phyloP scores from a whole-genome alignment of 2,329 filamentous ascomycete species.

The Fusarium secorum region DNA sequence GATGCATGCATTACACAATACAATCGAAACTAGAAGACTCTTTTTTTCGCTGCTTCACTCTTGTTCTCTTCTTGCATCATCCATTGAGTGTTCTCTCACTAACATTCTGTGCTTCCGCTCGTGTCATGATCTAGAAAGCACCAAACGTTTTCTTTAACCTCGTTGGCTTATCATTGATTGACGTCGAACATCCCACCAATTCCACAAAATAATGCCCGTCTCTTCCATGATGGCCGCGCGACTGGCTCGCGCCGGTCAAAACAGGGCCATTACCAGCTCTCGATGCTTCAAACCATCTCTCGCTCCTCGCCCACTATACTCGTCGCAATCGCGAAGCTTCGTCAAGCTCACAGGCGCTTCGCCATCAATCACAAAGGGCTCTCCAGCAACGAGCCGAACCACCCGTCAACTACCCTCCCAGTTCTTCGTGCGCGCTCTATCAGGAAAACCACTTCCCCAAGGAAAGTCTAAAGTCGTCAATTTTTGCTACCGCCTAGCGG shows the following conservation, averaged over 20 bases:
- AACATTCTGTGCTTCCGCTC: background rate
- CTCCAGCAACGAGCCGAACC: slow-evolving; percentile 2
- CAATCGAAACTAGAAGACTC: background rate
- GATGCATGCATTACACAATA: slow-evolving; percentile 23
- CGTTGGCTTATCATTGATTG: background rate
- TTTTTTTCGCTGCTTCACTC: background rate
- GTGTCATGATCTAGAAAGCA: slow-evolving; percentile 21
- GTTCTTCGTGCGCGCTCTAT: slow-evolving; percentile 53
- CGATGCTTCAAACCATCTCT: slow-evolving; percentile 20
- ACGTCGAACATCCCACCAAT: slow-evolving; percentile 3
- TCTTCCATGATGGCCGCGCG: slow-evolving; percentile 38
- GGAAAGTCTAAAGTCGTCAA: slow-evolving; percentile 58
- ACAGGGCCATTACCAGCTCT: slow-evolving; percentile 17
- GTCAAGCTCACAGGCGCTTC: slow-evolving; percentile 32
- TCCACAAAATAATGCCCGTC: slow-evolving; percentile 29
- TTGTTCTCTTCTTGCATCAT: background rate
- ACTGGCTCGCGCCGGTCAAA: slow-evolving; percentile 34
- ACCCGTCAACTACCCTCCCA: slow-evolving; percentile 31
- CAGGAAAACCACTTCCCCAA: slow-evolving; percentile 62
- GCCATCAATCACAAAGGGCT: slow-evolving; percentile 14
- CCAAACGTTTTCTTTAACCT: background rate
- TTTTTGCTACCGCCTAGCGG: slow-evolving; percentile 73
- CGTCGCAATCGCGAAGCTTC: slow-evolving; percentile 31
- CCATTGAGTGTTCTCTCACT: slow-evolving; percentile 16
- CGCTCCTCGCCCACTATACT: slow-evolving; percentile 15